Percentiles rank a stretch among this genome's conserved stretches.
Conservation (phyloP, 2,329 filamentous ascomycete species). For the Macroventuria anomochaeta region DNA sequence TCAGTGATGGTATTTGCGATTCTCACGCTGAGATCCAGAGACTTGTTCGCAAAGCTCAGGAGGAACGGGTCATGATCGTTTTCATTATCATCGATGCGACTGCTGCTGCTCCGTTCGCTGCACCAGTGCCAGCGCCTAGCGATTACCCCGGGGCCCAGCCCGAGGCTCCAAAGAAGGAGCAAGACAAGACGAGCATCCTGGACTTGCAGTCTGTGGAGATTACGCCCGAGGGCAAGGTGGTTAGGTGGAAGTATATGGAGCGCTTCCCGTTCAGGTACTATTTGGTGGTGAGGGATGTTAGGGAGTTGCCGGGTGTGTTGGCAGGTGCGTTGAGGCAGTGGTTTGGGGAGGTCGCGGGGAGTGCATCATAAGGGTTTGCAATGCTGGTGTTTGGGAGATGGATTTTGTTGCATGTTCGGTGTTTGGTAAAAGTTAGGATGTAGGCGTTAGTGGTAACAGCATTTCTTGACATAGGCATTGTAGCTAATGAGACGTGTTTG, state of each 20-base stretch:
- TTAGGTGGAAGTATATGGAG: constrained; percentile 90
- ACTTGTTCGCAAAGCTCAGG: constrained; percentile 83
- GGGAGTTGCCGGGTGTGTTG: constrained; percentile 87
- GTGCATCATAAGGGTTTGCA: constrained; percentile 18
- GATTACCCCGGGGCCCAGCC: constrained; percentile 16
- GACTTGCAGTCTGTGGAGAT: constrained; percentile 90
- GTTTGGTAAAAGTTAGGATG: neutral
- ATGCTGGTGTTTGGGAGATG: neutral
- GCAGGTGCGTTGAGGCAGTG: constrained; percentile 90
- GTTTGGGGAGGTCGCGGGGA: constrained; percentile 77
- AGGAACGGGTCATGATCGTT: constrained; percentile 96
- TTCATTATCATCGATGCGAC: constrained; percentile 90
- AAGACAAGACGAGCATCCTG: constrained; percentile 72
- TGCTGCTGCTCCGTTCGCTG: constrained; percentile 22
- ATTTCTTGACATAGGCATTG: no score
- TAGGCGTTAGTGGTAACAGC: neutral
- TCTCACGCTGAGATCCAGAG: constrained; percentile 84
- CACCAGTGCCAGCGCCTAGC: constrained; percentile 6
- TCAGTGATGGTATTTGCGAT: constrained; percentile 93
- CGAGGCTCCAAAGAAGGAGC: constrained; percentile 47
- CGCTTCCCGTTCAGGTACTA: constrained; percentile 98
- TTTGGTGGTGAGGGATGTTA: constrained; percentile 88
- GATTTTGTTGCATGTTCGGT: neutral
- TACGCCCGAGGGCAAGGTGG: constrained; percentile 71
- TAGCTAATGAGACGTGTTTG: no score